phyloP scores from a whole-genome alignment of 73 alveolate species.

The Tetrahymena elliotti region DNA sequence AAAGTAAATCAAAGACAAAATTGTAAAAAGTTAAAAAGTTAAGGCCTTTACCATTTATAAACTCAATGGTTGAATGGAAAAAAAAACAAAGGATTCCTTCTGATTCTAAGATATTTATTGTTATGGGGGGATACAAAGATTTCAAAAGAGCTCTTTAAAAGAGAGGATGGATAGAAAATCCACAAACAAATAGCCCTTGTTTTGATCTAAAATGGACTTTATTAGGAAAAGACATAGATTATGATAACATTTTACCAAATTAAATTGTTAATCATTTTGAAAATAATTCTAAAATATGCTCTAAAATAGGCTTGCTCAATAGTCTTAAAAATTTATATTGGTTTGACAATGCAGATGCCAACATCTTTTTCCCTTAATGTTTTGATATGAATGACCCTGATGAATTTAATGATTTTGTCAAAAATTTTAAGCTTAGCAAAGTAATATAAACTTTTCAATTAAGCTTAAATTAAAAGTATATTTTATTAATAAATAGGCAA shows the following conservation, averaged over 20 bases:
- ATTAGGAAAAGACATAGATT: slow-evolving; percentile 31
- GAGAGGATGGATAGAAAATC: slow-evolving; percentile 51
- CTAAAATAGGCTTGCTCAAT: slow-evolving; percentile 81
- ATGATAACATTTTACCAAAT: slow-evolving; percentile 11
- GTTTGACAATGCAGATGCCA: slow-evolving; percentile 76
- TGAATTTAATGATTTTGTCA: slow-evolving; percentile 78
- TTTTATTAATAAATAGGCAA: slow-evolving; percentile 46
- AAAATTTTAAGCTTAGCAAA: slow-evolving; percentile 45
- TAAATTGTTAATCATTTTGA: slow-evolving; percentile 60
- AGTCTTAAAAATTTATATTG: slow-evolving; percentile 74
- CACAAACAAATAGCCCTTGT: slow-evolving; percentile 8
- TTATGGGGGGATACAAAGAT: slow-evolving; percentile 48
- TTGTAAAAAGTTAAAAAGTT: slow-evolving; percentile 25
- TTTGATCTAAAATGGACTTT: slow-evolving; percentile 40
- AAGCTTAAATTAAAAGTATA: not conserved
- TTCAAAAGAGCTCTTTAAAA: slow-evolving; percentile 24
- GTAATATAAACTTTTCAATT: not conserved
- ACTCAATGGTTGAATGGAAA: slow-evolving; percentile 56
- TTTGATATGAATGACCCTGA: slow-evolving; percentile 78
- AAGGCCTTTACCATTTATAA: slow-evolving; percentile 41
- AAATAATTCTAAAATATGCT: slow-evolving; percentile 72
- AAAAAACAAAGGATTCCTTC: slow-evolving; percentile 52
- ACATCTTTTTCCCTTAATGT: slow-evolving; percentile 86
- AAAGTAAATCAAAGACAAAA: not conserved
- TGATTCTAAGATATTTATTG: slow-evolving; percentile 41